Evolutionary conservation across 495 filamentous ascomycete species (phyloP), one percentile per base, ranked within the genome.

Genomic region (Penicillium subrubescens): DNA sequence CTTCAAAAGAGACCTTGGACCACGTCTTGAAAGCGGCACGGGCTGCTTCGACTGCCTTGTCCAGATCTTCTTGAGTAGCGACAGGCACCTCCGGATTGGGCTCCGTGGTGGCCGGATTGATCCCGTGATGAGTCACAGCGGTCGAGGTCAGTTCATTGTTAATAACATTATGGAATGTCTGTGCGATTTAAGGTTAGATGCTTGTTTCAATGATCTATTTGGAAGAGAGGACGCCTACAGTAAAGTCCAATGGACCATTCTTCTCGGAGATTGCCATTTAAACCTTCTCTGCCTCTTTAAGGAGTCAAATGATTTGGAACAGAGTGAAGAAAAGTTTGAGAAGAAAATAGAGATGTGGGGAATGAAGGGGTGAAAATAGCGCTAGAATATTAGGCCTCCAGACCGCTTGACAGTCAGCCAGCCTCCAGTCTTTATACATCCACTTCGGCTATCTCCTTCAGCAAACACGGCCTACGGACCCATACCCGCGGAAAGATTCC

Each of bases 31-130:
- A 88, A 0, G 86, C 87, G 25, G 68, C 68, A 23, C 73, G 70
- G 1, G 79, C 86, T 8, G 79, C 75, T 0, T 65, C 53, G 1
- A 86, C 83, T 14, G 87, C 85, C 21, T 75, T 73, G 64, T 89
- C 81, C 23, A 89, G 75, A 57, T 90, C 87, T 39, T 81, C 67
- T 33, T 79, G 74, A 5, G 74, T 82, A 0, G 79, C 79, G 43
- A 89, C 73, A 1, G 86, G 84, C 10, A 88, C 84, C 39, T 81
- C 79, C 62, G 83, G 83, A 43, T 85, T 81, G 31, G 78, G 73
- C 59, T 86, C 69, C 29, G 73, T 73, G 19, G 75, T 86, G 10
- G 81, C 75, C 1, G 86, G 84, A 68, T 87, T 84, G 66, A 86
- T 75, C 41, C 83, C 77, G 52, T 75, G 69, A 17, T 69, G 71